phyloP scores from a whole-genome alignment of 768 basidiomycete genomes.

The Lentinula aciculospora region DNA sequence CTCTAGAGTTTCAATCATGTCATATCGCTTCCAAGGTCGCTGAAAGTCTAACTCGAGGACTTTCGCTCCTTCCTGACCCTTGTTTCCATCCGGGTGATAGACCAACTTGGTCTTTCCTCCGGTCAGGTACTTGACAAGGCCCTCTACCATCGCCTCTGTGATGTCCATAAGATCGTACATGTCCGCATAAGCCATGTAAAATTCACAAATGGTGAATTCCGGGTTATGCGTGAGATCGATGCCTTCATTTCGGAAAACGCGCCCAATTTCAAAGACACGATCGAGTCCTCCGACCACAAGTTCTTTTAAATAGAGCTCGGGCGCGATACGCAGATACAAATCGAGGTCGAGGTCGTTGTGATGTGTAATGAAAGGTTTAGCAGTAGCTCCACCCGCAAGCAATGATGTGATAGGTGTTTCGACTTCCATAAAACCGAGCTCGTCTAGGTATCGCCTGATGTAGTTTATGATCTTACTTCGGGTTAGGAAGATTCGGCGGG shows the following conservation, averaged over 20 bases:
- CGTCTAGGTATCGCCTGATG: constrained; percentile 84
- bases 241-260: constrained; percentile 97
- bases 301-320: constrained; percentile 97
- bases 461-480: constrained; percentile 91
- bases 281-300: constrained; percentile 96
- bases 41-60: constrained; percentile 79
- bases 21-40: constrained; percentile 96
- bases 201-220: constrained; percentile 99
- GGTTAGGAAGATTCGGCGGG: constrained; percentile 86
- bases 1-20: constrained; percentile 97
- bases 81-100: constrained; percentile 95
- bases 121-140: constrained; percentile 83
- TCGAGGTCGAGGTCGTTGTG: constrained; percentile 98
- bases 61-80: constrained; percentile 55
- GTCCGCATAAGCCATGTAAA: constrained; percentile 99
- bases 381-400: constrained; percentile 95
- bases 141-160: constrained; percentile 86
- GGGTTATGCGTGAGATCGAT: constrained; percentile 99
- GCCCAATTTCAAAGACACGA: constrained; percentile 96
- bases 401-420: constrained; percentile 98
- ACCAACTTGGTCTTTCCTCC: constrained; percentile 73
- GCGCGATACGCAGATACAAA: constrained; percentile 94
- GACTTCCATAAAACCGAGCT: constrained; percentile 94
- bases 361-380: constrained; percentile 98
- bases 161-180: constrained; percentile 99